Evolutionary conservation across 768 basidiomycete genomes (phyloP).

Genomic region (Kwoniella bestiolae): DNA sequence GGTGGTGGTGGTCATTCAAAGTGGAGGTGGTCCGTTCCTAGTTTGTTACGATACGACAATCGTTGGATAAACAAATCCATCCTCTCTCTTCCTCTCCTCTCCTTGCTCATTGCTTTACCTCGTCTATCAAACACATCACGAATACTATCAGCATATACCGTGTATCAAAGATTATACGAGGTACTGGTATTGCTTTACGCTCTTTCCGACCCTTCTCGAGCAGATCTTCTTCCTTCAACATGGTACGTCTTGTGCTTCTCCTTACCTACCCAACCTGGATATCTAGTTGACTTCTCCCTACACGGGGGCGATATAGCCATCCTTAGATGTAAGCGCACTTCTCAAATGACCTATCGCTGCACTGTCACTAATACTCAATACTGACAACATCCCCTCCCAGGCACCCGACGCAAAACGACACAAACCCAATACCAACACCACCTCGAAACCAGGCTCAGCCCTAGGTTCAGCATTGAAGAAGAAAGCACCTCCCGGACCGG

Average conservation of each 20-base stretch:
- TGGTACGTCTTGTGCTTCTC: no score
- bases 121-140: background rate
- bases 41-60: background rate
- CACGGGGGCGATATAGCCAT: background rate
- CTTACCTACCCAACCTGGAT: no score
- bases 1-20: background rate
- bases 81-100: background rate
- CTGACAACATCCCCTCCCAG: background rate
- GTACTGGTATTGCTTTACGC: background rate
- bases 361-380: background rate
- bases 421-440: slow-evolving; percentile 25
- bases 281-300: no score
- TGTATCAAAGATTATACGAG: no score
- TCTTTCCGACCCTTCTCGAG: background rate
- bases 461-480: slow-evolving; percentile 44
- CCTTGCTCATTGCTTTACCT: no score
- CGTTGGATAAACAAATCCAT: background rate
- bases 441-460: background rate
- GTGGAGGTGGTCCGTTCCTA: slow-evolving; percentile 10
- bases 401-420: slow-evolving; percentile 33
- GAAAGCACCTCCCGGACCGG: slow-evolving; percentile 58
- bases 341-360: no score
- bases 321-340: slow-evolving; percentile 2
- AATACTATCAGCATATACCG: no score
- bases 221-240: background rate